Evolutionary conservation across 1,284 basidiomycete species (phyloP).

Genomic region (Cutaneotrichosporon sp.): DNA sequence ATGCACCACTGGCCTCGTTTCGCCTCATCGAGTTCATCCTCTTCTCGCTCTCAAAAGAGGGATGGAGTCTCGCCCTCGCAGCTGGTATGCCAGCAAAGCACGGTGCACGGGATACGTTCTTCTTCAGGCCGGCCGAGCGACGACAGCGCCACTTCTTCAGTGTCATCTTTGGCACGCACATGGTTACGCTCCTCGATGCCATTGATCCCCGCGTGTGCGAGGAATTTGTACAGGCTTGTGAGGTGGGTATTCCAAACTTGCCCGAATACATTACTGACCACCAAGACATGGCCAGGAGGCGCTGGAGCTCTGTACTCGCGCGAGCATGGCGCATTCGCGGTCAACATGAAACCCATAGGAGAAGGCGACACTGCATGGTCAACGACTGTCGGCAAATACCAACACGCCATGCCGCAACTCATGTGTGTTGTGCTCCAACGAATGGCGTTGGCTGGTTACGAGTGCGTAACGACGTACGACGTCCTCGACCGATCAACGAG

Average conservation of each 20-base stretch:
- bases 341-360: conserved; percentile 4
- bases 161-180: neutral
- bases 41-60: conserved; percentile 13
- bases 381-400: neutral
- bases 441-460: neutral
- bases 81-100: conserved; percentile 9
- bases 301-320: conserved; percentile 4
- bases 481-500: neutral
- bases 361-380: conserved; percentile 1
- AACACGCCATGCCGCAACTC: conserved; percentile 5
- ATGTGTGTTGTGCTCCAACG: conserved; percentile 4
- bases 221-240: neutral
- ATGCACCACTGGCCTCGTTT: neutral
- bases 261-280: neutral
- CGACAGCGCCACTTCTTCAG: conserved; percentile 1
- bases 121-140: neutral
- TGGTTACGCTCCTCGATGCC: conserved; percentile 4
- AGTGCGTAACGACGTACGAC: conserved; percentile 9
- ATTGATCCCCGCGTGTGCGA: neutral
- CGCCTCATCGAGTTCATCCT: conserved; percentile 16
- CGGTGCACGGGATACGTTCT: neutral
- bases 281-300: conserved; percentile 1
- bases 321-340: neutral
- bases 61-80: conserved; percentile 8
- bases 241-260: neutral